phyloP scores from a whole-genome alignment of 768 basidiomycete species.

The Strobilomyces confusus region DNA sequence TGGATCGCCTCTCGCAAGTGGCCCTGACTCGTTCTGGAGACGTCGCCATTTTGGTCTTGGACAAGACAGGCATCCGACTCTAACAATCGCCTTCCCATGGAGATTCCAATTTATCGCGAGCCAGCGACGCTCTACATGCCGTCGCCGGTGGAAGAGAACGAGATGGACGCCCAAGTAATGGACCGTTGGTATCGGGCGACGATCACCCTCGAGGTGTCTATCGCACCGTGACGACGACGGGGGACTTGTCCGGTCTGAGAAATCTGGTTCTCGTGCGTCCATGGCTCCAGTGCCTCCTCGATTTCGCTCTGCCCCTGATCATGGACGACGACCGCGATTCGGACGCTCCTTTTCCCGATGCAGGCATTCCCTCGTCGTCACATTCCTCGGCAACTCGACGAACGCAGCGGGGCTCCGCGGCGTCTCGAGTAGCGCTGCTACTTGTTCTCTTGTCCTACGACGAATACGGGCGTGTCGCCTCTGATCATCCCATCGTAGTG shows the following conservation, averaged over 20 bases:
- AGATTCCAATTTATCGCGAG: background rate
- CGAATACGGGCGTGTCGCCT: too few species aligned
- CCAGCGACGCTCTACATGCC: background rate
- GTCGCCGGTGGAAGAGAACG: background rate
- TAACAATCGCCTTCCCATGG: background rate
- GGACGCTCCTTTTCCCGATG: background rate
- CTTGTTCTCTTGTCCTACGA: too few species aligned
- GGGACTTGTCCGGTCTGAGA: background rate
- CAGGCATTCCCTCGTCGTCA: too few species aligned
- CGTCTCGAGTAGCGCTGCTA: too few species aligned
- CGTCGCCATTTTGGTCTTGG: background rate
- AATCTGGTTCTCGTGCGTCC: background rate
- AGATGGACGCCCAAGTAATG: background rate
- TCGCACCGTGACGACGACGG: background rate
- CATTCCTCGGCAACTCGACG: too few species aligned
- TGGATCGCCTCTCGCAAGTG: background rate
- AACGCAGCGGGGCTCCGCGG: too few species aligned
- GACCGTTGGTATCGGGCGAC: background rate
- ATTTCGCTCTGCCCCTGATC: background rate
- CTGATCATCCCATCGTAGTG: too few species aligned
- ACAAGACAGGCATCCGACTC: background rate
- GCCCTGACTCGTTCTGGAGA: background rate
- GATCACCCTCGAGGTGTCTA: background rate
- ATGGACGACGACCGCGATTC: background rate
- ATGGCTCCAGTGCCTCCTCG: background rate